These are phyloP conservation scores for Pistacia atlantica DNA, from an alignment of 345 rosid species.

Conservation along the genomic window DNA sequence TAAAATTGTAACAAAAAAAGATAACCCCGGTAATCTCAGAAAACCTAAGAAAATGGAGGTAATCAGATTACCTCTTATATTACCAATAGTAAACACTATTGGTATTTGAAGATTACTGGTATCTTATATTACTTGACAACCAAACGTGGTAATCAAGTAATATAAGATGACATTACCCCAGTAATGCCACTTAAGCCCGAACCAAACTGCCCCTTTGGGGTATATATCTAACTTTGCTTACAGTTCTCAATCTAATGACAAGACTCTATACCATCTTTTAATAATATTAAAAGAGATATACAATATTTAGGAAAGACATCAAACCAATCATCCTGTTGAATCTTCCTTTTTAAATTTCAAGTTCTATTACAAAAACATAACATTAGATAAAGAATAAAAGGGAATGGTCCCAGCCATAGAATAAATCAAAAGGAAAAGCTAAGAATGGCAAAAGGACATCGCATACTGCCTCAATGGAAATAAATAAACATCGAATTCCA, in stretches of 20 bases:
- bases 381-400: neutral
- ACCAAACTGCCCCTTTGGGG: fast-evolving
- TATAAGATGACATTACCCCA: too few species aligned
- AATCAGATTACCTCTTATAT: too few species aligned
- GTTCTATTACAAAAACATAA: neutral
- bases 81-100: too few species aligned
- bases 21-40: too few species aligned
- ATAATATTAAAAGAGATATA: too few species aligned
- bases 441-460: neutral
- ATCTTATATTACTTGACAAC: too few species aligned
- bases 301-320: neutral
- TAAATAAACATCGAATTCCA: neutral
- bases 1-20: too few species aligned
- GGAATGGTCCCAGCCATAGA: conserved; percentile 9
- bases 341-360: too few species aligned
- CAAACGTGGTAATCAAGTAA: too few species aligned
- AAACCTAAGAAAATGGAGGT: too few species aligned
- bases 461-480: neutral
- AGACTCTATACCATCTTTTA: neutral
- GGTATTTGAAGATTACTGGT: too few species aligned
- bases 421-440: neutral
- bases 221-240: neutral
- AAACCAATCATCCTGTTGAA: neutral
- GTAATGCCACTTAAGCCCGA: neutral
- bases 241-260: neutral